These are phyloP conservation scores for Amanita exitialis DNA, from an alignment of 768 basidiomycete species.

Conservation along the genomic window DNA sequence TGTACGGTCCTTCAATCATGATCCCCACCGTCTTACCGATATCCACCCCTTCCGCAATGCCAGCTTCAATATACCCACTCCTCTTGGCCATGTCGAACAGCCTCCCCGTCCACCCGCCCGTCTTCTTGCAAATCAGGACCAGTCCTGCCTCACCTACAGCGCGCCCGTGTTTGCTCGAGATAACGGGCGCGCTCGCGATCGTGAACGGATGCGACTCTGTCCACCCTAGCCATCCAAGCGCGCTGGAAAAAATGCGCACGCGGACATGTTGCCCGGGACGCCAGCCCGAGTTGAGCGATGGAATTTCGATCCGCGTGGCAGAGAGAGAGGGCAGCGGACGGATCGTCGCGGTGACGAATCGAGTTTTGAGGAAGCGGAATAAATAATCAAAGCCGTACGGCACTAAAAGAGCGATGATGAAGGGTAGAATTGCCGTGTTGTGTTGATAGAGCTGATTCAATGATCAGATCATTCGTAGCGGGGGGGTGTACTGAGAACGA, in stretches of 20 bases:
- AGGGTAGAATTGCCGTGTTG: conserved; percentile 38
- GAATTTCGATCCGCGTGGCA: conserved; percentile 55
- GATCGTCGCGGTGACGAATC: conserved; percentile 47
- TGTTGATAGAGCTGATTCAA: conserved; percentile 36
- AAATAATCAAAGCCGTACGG: conserved; percentile 53
- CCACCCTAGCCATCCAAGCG: conserved; percentile 47
- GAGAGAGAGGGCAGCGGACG: conserved; percentile 51
- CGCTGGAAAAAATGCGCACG: conserved; percentile 44
- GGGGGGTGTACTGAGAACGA: not conserved
- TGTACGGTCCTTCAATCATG: conserved; percentile 60
- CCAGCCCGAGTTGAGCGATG: conserved; percentile 61
- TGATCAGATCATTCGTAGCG: not conserved
- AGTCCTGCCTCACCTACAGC: conserved; percentile 47
- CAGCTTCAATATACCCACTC: conserved; percentile 19
- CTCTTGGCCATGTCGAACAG: conserved; percentile 41
- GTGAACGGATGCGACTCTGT: conserved; percentile 74
- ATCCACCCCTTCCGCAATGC: conserved; percentile 11
- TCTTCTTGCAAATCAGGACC: conserved; percentile 55
- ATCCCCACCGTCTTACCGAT: conserved; percentile 33
- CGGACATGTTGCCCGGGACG: conserved; percentile 78
- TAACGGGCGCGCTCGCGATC: conserved; percentile 40
- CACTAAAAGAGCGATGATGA: conserved; percentile 36
- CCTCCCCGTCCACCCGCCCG: conserved; percentile 53
- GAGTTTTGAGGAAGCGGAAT: conserved; percentile 56
- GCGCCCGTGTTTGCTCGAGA: not conserved